Conservation (phyloP, 2,329 filamentous ascomycete genomes). For the Chrysoporthe austroafricana region DNA sequence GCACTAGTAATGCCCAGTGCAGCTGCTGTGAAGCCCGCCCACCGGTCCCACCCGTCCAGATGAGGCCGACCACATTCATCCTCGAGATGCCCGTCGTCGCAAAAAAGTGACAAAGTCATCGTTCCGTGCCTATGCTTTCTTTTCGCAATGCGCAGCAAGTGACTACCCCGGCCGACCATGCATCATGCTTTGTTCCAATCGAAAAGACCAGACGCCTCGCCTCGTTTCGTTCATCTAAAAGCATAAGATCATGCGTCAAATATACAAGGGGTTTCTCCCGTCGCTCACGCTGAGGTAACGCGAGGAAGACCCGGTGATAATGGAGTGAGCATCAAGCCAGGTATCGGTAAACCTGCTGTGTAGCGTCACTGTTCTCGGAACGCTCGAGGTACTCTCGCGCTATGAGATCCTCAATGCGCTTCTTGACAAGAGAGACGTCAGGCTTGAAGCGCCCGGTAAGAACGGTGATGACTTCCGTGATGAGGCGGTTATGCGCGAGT, state of each 20-base stretch:
- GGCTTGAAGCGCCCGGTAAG: slow-evolving; percentile 73
- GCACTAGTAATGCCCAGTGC: no score
- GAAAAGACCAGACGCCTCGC: slow-evolving; percentile 24
- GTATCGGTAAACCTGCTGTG: slow-evolving; percentile 70
- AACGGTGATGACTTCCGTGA: slow-evolving; percentile 73
- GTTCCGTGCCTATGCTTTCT: background rate
- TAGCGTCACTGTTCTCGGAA: slow-evolving; percentile 66
- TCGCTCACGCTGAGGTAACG: background rate
- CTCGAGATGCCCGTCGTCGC: background rate
- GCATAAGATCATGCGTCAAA: background rate
- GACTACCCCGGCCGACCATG: background rate
- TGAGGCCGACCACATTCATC: background rate
- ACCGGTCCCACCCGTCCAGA: background rate
- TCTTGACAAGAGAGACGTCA: slow-evolving; percentile 78
- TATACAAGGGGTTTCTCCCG: background rate
- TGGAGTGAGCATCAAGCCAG: slow-evolving; percentile 56
- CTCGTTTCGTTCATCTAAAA: slow-evolving; percentile 14
- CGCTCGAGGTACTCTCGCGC: slow-evolving; percentile 78
- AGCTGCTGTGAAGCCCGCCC: no score
- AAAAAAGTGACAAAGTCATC: background rate
- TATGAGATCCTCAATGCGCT: slow-evolving; percentile 77
- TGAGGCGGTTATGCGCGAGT: slow-evolving; percentile 68
- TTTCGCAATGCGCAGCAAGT: background rate
- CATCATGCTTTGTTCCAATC: slow-evolving; percentile 2
- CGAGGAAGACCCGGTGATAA: background rate